Percentiles rank a stretch among this genome's conserved stretches.
These are phyloP conservation scores for Parascedosporium putredinis DNA, from an alignment of 2,329 filamentous ascomycete genomes.

Conservation along the genomic window DNA sequence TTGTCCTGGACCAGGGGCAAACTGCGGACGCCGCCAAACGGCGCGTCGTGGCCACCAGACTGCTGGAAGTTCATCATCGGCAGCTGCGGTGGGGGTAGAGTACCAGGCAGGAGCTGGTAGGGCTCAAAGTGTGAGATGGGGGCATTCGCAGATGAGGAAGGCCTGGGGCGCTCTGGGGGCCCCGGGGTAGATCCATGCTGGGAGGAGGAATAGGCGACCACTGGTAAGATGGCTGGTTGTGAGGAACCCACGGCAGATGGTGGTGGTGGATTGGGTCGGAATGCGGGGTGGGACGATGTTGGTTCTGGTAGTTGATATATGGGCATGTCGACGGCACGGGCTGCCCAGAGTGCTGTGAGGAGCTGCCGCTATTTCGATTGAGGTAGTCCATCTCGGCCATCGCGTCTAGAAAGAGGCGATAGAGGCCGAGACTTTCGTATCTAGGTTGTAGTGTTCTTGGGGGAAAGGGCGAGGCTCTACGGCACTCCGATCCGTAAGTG, in stretches of 20 bases:
- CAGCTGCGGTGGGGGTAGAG: neutral
- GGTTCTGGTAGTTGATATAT: constrained; percentile 1
- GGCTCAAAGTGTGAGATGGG: neutral
- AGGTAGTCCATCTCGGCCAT: constrained; percentile 6
- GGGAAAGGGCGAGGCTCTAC: too few species aligned
- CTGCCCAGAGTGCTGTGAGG: neutral
- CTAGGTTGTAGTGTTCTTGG: too few species aligned
- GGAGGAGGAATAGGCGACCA: constrained; percentile 3
- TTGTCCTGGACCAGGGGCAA: neutral
- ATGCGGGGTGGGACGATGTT: neutral
- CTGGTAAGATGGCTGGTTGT: neutral
- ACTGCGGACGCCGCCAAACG: neutral
- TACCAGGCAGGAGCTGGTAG: neutral
- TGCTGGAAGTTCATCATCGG: neutral
- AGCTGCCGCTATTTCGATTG: constrained; percentile 1
- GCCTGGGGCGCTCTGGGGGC: neutral
- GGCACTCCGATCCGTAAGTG: too few species aligned
- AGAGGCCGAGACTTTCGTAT: neutral
- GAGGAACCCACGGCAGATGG: neutral
- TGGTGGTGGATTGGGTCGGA: neutral
- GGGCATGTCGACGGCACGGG: constrained; percentile 1
- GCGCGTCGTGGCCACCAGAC: neutral
- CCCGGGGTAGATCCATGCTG: neutral
- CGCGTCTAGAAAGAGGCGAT: neutral
- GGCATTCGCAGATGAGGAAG: constrained; percentile 5